Evolutionary conservation across 2,329 filamentous ascomycete genomes (phyloP).

Genomic region (Onygenales sp.): DNA sequence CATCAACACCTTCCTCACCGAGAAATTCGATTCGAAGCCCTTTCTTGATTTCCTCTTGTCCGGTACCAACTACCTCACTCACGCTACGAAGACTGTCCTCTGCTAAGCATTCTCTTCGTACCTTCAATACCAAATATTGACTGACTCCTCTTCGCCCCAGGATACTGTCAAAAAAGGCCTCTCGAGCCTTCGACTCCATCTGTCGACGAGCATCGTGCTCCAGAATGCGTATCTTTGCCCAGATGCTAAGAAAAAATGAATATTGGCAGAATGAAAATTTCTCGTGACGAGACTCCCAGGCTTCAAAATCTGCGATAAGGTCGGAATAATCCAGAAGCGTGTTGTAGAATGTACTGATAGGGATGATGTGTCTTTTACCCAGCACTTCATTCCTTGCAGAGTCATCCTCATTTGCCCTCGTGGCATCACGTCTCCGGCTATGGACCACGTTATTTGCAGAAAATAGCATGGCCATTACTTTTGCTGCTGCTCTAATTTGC

Average conservation of each 20-base stretch:
- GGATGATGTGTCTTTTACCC: slow-evolving; percentile 56
- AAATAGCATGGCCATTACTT: slow-evolving; percentile 72
- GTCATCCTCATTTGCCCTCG: background rate
- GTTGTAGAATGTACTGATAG: slow-evolving; percentile 81
- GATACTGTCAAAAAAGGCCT: slow-evolving; percentile 87
- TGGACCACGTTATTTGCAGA: slow-evolving; percentile 59
- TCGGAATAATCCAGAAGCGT: slow-evolving; percentile 80
- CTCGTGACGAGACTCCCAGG: slow-evolving; percentile 65
- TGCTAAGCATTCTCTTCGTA: slow-evolving; percentile 75
- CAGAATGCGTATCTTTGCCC: slow-evolving; percentile 82
- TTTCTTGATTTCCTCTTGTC: slow-evolving; percentile 82
- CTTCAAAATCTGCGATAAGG: slow-evolving; percentile 74
- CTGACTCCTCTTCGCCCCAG: slow-evolving; percentile 63
- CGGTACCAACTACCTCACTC: slow-evolving; percentile 71
- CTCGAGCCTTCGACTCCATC: slow-evolving; percentile 79
- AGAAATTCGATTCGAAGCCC: slow-evolving; percentile 74
- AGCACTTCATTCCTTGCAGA: slow-evolving; percentile 28
- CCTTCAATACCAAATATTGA: slow-evolving; percentile 66
- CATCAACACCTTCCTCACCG: slow-evolving; percentile 86
- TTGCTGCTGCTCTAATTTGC: slow-evolving; percentile 74
- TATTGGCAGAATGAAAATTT: slow-evolving; percentile 89
- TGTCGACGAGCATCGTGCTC: slow-evolving; percentile 81
- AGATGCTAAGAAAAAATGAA: slow-evolving; percentile 83
- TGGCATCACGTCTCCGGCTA: slow-evolving; percentile 18
- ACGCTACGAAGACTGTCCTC: slow-evolving; percentile 81